Evolutionary conservation across 371 early-diverging fungal species (phyloP), one percentile per base, ranked within the genome.

Genomic region (Coemansia sp.): DNA sequence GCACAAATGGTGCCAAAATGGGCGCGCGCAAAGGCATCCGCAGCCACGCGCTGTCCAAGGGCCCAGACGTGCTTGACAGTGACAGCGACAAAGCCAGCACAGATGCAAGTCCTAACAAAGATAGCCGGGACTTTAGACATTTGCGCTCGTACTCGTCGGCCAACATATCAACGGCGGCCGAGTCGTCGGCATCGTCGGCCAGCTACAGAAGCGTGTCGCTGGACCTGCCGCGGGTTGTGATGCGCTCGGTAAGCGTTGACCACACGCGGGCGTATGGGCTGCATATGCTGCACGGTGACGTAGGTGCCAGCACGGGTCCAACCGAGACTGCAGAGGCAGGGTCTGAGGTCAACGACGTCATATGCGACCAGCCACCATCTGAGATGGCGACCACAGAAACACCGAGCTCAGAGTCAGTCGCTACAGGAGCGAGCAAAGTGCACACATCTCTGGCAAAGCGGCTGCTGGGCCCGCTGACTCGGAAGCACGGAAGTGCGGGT

Each of bases 191-290:
- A 11, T 42, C 59, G 24, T 64, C 71, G 5, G 58, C 42, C 51
- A 63, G 61, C 54, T 39, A 39, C 11, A 31, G 51, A 55, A 50
- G 21, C 2, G 21, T 47, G 13, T 58, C 60, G 56, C 26, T 51
- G 24, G 66, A 42, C 42, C 45, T 65, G 63, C 40, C 69, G 2
- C 47, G 52, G n/a, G 65, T 26, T 31, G 52, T 22, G n/a, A 70
- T 75, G 76, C 71, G 71, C 53, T 71, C 76, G 42, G 62, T 71
- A 29, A 71, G 76, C 59, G 68, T 64, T 50, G 71, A 76, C 54
- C 61, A 71, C 26, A 58, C 68, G 13, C 68, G 21, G 34, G 67
- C 59, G 31, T 75, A 75, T 40, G 71, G 64, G 26, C 52, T 68
- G 53, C 71, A 67, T 5, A 67, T 67, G 45, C 40, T 61, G 29